These are phyloP conservation scores for Phytophthora megakarya DNA, from an alignment of 352 stramenopile genomes.

Conservation along the genomic window DNA sequence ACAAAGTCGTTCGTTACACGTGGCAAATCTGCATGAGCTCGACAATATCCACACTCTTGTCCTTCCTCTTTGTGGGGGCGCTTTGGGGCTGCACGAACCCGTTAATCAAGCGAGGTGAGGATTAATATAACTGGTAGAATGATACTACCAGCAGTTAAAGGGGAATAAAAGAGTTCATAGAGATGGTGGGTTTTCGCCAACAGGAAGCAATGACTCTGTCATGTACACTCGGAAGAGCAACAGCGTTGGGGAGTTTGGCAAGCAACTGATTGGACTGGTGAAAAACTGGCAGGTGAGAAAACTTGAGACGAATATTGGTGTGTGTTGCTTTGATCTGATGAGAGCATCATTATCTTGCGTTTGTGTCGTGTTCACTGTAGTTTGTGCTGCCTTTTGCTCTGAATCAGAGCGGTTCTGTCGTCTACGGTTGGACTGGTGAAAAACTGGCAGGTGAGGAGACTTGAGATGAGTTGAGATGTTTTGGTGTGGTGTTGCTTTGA, in stretches of 20 bases:
- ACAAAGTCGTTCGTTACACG: constrained; percentile 18
- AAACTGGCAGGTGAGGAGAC: constrained; percentile 64
- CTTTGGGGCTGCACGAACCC: constrained; percentile 89
- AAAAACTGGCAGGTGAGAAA: constrained; percentile 76
- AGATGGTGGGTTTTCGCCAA: neutral
- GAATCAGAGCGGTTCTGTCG: constrained; percentile 85
- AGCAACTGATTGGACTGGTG: constrained; percentile 49
- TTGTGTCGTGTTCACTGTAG: constrained; percentile 31
- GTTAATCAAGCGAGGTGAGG: constrained; percentile 76
- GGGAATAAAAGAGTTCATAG: no score
- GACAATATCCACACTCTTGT: constrained; percentile 54
- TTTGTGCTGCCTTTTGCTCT: constrained; percentile 83
- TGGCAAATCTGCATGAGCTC: constrained; percentile 33
- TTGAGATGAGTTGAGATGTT: no score
- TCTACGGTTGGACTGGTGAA: no score
- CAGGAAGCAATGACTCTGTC: constrained; percentile 55
- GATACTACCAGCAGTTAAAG: neutral
- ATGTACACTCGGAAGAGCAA: constrained; percentile 73
- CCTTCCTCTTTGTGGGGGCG: constrained; percentile 83
- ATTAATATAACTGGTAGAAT: neutral
- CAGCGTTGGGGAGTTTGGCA: constrained; percentile 50
- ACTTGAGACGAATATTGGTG: no score
- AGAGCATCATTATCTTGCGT: neutral
- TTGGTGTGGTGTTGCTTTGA: neutral
- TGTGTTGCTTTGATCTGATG: neutral